phyloP scores from a whole-genome alignment of 768 basidiomycete species.

The Asterophora parasitica region DNA sequence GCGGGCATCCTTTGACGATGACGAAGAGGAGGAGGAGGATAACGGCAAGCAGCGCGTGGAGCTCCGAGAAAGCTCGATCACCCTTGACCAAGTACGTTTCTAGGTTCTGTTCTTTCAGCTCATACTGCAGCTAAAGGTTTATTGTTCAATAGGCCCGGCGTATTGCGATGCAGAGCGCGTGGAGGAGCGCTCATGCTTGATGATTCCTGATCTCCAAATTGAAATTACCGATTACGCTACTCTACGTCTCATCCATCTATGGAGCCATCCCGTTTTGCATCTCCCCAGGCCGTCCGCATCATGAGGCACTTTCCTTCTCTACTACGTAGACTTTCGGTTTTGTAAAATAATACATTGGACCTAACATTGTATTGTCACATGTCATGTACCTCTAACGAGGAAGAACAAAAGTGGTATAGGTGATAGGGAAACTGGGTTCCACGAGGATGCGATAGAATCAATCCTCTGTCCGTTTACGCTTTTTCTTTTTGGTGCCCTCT shows the following conservation, averaged over 20 bases:
- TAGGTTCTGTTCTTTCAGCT: neutral
- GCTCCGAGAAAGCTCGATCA: conserved; percentile 79
- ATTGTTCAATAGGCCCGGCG: conserved; percentile 55
- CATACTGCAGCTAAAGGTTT: conserved; percentile 5
- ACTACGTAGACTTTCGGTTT: conserved; percentile 16
- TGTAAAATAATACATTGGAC: conserved; percentile 14
- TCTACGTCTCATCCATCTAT: conserved; percentile 13
- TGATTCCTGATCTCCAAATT: neutral
- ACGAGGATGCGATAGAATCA: neutral
- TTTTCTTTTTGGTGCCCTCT: conserved; percentile 12
- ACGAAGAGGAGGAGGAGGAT: conserved; percentile 69
- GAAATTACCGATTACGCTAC: too few species aligned
- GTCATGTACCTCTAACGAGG: neutral
- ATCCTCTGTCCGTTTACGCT: conserved; percentile 9
- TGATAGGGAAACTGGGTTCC: neutral
- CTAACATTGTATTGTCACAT: conserved; percentile 5
- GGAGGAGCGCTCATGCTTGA: conserved; percentile 66
- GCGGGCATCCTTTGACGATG: conserved; percentile 39
- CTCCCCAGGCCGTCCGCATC: neutral
- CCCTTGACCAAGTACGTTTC: conserved; percentile 78
- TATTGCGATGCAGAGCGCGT: conserved; percentile 87
- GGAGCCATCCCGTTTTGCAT: conserved; percentile 10
- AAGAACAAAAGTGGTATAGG: neutral
- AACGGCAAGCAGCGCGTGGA: conserved; percentile 69
- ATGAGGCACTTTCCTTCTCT: neutral